phyloP scores from a whole-genome alignment of 2,329 filamentous ascomycete genomes.

The Periconia sp. region DNA sequence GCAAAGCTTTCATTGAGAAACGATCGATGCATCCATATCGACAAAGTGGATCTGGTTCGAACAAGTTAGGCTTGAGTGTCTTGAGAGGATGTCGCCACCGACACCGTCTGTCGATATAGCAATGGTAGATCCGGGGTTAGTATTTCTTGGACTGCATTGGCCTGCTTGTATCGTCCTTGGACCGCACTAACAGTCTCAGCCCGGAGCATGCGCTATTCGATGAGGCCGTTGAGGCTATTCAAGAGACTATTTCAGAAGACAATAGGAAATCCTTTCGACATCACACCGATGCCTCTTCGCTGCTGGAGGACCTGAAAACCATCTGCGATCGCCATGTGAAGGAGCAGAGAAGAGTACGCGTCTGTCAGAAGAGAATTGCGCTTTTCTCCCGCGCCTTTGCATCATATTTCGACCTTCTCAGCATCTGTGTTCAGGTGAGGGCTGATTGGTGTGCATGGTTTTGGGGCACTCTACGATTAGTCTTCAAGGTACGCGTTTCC shows the following conservation, averaged over 20 bases:
- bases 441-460: constrained; percentile 29
- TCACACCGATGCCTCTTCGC: constrained; percentile 15
- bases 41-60: constrained; percentile 17
- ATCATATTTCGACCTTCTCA: constrained; percentile 34
- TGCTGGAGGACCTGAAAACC: constrained; percentile 26
- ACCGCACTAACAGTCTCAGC: constrained; percentile 21
- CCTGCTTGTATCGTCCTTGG: neutral
- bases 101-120: constrained; percentile 24
- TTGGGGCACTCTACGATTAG: constrained; percentile 28
- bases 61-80: constrained; percentile 6
- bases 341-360: constrained; percentile 14
- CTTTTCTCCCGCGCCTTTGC: constrained; percentile 28
- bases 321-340: constrained; percentile 13
- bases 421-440: constrained; percentile 20
- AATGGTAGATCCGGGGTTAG: constrained; percentile 32
- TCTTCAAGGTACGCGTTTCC: constrained; percentile 31
- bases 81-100: constrained; percentile 25
- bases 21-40: constrained; percentile 32
- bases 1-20: constrained; percentile 19
- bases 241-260: constrained; percentile 23
- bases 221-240: constrained; percentile 24
- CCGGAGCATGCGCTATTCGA: constrained; percentile 24
- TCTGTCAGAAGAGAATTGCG: constrained; percentile 25
- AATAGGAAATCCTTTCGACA: constrained; percentile 20
- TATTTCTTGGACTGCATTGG: constrained; percentile 1